These are phyloP conservation scores for Allium cepa DNA, from an alignment of 106 monocot genomes.

Conservation along the genomic window DNA sequence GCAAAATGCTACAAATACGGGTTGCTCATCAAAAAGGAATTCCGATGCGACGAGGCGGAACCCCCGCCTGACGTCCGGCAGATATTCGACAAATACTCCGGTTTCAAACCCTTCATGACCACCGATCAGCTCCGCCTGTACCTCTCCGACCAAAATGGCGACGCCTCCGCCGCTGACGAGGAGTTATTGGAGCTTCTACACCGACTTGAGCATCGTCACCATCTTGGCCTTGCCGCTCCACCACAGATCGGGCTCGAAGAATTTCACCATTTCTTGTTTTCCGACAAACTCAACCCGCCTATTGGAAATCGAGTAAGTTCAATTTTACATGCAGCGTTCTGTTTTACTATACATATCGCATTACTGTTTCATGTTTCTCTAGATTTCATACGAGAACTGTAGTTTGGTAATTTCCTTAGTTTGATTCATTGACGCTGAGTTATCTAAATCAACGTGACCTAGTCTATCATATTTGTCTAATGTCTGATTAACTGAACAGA, in stretches of 20 bases:
- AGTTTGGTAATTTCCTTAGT: too few species aligned
- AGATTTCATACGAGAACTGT: too few species aligned
- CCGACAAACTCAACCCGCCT: constrained; percentile 46
- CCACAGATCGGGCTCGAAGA: constrained; percentile 31
- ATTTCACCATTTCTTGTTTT: constrained; percentile 49
- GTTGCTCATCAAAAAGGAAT: constrained; percentile 36
- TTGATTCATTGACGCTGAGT: too few species aligned
- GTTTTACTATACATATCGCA: too few species aligned
- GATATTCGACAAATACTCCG: constrained; percentile 32
- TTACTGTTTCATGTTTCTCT: too few species aligned
- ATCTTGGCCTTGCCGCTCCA: constrained; percentile 11
- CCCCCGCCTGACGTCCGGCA: constrained; percentile 37
- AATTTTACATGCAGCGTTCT: too few species aligned
- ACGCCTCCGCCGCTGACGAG: constrained; percentile 21
- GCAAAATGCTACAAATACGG: constrained; percentile 4
- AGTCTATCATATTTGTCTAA: too few species aligned
- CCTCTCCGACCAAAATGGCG: constrained; percentile 37
- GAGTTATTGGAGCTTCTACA: constrained; percentile 29
- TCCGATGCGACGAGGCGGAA: constrained; percentile 31
- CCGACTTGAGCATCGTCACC: constrained; percentile 10
- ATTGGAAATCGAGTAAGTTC: constrained; percentile 26
- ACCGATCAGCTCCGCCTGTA: constrained; percentile 44
- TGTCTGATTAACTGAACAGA: too few species aligned
- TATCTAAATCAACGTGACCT: too few species aligned
- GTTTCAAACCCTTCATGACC: constrained; percentile 14